Evolutionary conservation across 805 yeast species (phyloP), one percentile per base, ranked within the genome.

Genomic region (Saturnispora quitensis): DNA sequence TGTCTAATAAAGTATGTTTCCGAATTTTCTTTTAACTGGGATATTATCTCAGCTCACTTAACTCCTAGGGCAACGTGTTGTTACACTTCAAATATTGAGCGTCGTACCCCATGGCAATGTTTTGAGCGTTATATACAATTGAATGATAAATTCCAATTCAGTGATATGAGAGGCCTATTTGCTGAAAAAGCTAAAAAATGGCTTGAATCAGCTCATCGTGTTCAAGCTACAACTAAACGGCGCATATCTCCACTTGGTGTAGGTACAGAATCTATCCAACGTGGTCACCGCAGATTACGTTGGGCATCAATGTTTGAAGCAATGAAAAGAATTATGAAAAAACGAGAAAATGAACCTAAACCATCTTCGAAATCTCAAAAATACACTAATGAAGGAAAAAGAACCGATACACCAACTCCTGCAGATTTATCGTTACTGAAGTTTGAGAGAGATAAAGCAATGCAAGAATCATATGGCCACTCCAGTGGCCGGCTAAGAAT

Each of bases 301-400:
- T 93, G 97, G 97, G 96, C 96, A 0, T 86, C 96, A 50, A 86
- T 93, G 88, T 88, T 93, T 71, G 99, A 93, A 64, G 97, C 96
- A 1, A 84, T 93, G 70, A 75, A 97, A 53, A 89, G 89, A 68
- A 74, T 85, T 58, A 88, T 90, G 84, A 81, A 88, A 58, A 90
- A 90, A 64, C 75, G 98, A 44, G 99, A 93, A 65, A 80, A 75
- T 59, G 79, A 81, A 4, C 83, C 85, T 18, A 76, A 77, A 56
- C 86, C 86, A 18, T 75, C 74, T 48, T 72, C 72, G 7, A 69
- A 64, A 43, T 58, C 68, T 4, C 60, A 69, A 31, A 64, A 70
- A 54, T 48, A 50, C 9, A 58, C 56, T n/a, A 50, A 45, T 27
- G 69, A 64, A 24, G 59, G 59, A 4, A 64, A 60, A 47, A 53